Evolutionary conservation across 129 eudicot genomes (phyloP), one percentile per base, ranked within the genome.

Genomic region (Flaveria robusta): DNA sequence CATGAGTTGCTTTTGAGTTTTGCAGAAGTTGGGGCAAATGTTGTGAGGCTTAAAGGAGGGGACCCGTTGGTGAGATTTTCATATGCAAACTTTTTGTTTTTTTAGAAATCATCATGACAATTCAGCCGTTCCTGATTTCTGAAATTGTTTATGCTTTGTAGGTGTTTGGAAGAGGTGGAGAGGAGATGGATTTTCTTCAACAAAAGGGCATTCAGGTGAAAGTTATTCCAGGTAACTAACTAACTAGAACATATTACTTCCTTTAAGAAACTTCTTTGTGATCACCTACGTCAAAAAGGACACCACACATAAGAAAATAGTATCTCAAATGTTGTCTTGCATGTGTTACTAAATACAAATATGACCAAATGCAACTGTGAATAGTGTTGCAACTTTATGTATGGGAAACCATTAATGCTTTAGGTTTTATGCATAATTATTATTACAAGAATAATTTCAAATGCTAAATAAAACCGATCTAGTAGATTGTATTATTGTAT

Each of bases 151-250:
- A 74, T 51, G 26, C 37, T 74, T 29, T 9, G 20, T 79, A 94
- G 98, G 97, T 94, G 26, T 94, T 94, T 81, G 98, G 98, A 78
- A 81, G 98, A 83, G 98, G 98, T 58, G 98, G 98, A 39, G 98
- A 94, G 74, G 98, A 94, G 82, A 94, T 94, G 98, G 98, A 94
- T 70, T 94, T 91, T 81, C 86, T 94, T 59, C 96, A 91, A 76
- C 98, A 89, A 71, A 86, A 91, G 62, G 98, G 98, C 34, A 91
- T 94, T 77, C 85, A 87, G 26, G 98, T 94, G 18, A 88, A 87
- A 89, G 96, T 94, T 74, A 82, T 94, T 81, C 98, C 98, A 54
- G 98, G 98, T 93, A 86, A 68, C 42, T 16, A 55, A 55, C 62
- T 8, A 2, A 76, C 18, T 14, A 18, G 37, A 47, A 77, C 46